phyloP scores from a whole-genome alignment of 2,329 filamentous ascomycete species.

The Chalaropsis thielavioides region DNA sequence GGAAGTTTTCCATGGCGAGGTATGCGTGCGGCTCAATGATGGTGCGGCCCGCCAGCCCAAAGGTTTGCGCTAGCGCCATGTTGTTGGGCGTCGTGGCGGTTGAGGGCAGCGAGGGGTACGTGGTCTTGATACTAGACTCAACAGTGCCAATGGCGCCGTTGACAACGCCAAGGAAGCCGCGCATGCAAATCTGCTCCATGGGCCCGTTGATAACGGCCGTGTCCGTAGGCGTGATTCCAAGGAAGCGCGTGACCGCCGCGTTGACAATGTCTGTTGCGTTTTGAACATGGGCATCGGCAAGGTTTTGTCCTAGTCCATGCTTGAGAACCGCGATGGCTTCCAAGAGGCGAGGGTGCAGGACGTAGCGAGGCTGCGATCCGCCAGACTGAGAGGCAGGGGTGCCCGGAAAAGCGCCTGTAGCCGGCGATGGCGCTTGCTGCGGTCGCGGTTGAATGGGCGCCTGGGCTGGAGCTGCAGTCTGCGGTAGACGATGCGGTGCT shows the following conservation, averaged over 20 bases:
- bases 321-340: constrained; percentile 33
- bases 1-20: constrained; percentile 31
- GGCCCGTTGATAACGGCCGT: constrained; percentile 31
- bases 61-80: constrained; percentile 14
- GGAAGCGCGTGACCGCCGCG: constrained; percentile 37
- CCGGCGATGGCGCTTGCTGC: constrained; percentile 13
- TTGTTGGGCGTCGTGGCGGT: constrained; percentile 20
- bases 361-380: constrained; percentile 22
- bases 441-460: background rate
- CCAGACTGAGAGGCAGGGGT: constrained; percentile 11
- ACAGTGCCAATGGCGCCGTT: constrained; percentile 28
- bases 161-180: constrained; percentile 30
- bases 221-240: constrained; percentile 31
- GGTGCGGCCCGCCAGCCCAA: constrained; percentile 22
- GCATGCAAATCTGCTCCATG: constrained; percentile 35
- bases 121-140: constrained; percentile 25
- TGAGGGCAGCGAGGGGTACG: constrained; percentile 19
- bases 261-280: constrained; percentile 36
- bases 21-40: constrained; percentile 30
- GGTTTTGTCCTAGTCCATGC: constrained; percentile 32
- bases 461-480: background rate
- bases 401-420: constrained; percentile 5
- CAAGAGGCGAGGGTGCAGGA: constrained; percentile 33
- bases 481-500: background rate
- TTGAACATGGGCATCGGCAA: constrained; percentile 30